Conservation (phyloP, 1,139 yeast genomes). For the Starmera stellimalicola region DNA sequence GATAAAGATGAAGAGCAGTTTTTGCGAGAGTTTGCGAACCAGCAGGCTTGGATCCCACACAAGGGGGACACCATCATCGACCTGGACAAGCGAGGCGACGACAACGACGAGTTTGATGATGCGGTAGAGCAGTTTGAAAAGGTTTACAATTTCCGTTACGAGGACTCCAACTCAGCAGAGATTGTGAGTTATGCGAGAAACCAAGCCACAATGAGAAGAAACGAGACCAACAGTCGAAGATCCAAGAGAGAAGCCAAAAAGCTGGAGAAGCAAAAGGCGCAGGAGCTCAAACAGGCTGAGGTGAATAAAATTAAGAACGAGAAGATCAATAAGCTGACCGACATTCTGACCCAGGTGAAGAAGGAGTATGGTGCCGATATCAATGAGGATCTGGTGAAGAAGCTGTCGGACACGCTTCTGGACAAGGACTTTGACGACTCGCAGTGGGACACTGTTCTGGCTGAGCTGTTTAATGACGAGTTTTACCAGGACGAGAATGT, state of each 20-base stretch:
- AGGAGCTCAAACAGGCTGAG: constrained; percentile 48
- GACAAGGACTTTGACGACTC: constrained; percentile 86
- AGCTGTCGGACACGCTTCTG: constrained; percentile 62
- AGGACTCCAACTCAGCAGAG: constrained; percentile 85
- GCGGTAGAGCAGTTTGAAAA: constrained; percentile 87
- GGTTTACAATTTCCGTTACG: constrained; percentile 91
- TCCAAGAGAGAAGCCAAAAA: constrained; percentile 69
- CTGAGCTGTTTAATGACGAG: constrained; percentile 76
- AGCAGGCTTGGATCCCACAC: constrained; percentile 84
- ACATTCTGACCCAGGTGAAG: constrained; percentile 65
- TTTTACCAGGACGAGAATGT: constrained; percentile 50
- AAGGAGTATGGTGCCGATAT: constrained; percentile 78
- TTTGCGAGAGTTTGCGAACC: constrained; percentile 59
- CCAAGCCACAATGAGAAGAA: constrained; percentile 85
- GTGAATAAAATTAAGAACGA: constrained; percentile 64
- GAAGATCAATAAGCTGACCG: constrained; percentile 71
- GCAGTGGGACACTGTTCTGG: constrained; percentile 88
- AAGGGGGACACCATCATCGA: constrained; percentile 43
- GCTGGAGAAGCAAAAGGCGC: constrained; percentile 42
- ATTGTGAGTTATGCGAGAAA: constrained; percentile 95
- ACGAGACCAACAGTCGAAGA: constrained; percentile 66
- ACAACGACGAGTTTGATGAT: constrained; percentile 81
- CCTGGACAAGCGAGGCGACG: constrained; percentile 37
- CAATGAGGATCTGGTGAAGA: constrained; percentile 46
- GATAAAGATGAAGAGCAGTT: constrained; percentile 54